Base-by-base conservation (phyloP, 2,329 filamentous ascomycete genomes). In the Phoma sp. region DNA sequence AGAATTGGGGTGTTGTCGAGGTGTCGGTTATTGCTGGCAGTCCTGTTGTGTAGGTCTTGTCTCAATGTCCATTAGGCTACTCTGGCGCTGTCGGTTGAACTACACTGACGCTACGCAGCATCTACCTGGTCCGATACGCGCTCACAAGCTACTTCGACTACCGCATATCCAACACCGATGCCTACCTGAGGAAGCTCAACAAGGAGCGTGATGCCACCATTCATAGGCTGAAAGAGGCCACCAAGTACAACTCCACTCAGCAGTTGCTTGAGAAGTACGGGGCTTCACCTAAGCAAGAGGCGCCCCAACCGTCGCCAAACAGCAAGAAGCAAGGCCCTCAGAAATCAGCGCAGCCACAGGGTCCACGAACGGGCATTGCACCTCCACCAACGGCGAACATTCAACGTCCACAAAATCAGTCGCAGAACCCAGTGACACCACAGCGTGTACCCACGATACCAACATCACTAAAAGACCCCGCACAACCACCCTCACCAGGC, bases 211-310 rank as follows among this genome's bases (percentile, higher is more conserved):
- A 90, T 54, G 87, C 87, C 65, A 96, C 93, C 2, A 98, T 99
- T 61, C 89, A 96, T 73, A 93, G 93, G 76, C 85, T 99, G 59
- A 99, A 99, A 77, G 87, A 89, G 53, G 93, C 93, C 21, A 99
- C 95, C 28, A 96, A 91, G 74, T 99, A 97, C 78, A 91, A 98
- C 76, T 95, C 93, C 26, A 99, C 95, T 1, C 86, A 96, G 68
- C 87, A 97, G 72, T 78, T 99, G 55, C 84, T 99, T 10, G 91
- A 98, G 68, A 99, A 98, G 68, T 99, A 99, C 73, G 93, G 92
- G 9, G 79, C 81, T 17, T 85, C 87, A 40, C 60, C 76, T 57
- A 76, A 67, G 56, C 66, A 60, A 42, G 73, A 57, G 78, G 81
- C 66, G 78, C 80, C 68, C 62, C 77, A 54, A 5, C 39, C 62